Evolutionary conservation across 1,139 yeast genomes (phyloP).

Genomic region (Chernovozyma aurita): DNA sequence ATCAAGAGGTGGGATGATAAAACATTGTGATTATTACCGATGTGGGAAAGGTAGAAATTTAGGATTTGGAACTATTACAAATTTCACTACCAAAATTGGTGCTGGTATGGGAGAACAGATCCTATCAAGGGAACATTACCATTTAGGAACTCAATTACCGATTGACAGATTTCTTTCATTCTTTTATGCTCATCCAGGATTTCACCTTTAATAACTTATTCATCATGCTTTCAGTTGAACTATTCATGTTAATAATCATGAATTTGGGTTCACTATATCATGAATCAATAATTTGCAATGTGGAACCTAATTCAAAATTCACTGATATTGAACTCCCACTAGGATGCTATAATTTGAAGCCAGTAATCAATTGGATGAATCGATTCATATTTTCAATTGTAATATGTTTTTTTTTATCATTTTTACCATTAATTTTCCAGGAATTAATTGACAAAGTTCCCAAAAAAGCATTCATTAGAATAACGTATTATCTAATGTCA

Average conservation of each 20-base stretch:
- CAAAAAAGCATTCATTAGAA: constrained; percentile 55
- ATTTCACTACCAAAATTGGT: constrained; percentile 84
- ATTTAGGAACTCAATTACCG: constrained; percentile 74
- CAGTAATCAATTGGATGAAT: constrained; percentile 76
- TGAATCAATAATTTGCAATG: constrained; percentile 56
- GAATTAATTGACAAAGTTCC: constrained; percentile 77
- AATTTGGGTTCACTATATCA: constrained; percentile 64
- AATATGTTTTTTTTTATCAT: constrained; percentile 79
- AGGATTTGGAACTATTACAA: constrained; percentile 80
- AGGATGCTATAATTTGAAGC: constrained; percentile 73
- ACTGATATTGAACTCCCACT: constrained; percentile 61
- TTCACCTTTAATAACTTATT: constrained; percentile 80
- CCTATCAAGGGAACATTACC: constrained; percentile 77
- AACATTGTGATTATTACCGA: constrained; percentile 83
- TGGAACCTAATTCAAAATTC: constrained; percentile 47
- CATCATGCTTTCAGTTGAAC: constrained; percentile 68
- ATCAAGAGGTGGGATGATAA: constrained; percentile 78
- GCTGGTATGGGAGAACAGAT: constrained; percentile 96
- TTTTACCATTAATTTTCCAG: constrained; percentile 73
- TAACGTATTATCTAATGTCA: constrained; percentile 62
- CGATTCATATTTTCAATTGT: constrained; percentile 78
- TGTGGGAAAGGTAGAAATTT: constrained; percentile 91
- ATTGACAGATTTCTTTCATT: constrained; percentile 78
- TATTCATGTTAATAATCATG: constrained; percentile 63
- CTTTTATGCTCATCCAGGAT: constrained; percentile 90